Evolutionary conservation across 345 rosid genomes (phyloP), one percentile per base, ranked within the genome.

Genomic region (Salix exigua): DNA sequence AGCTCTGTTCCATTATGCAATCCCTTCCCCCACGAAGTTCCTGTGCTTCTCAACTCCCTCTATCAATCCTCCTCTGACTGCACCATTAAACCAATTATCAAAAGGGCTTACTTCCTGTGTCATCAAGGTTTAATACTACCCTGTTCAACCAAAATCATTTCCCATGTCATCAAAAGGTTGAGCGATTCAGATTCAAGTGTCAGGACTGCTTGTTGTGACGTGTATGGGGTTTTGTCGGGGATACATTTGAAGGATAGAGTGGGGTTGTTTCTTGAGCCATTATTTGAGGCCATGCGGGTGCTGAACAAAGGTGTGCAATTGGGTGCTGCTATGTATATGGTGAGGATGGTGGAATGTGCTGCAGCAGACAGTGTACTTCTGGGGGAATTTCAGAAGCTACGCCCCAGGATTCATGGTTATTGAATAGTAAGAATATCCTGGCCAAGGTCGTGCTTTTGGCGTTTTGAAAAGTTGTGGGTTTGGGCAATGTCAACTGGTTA

Each of bases 261-360:
- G 55, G 79, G 71, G 35, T 69, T 81, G 69, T 63, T 73, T 19
- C 50, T 40, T 38, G 26, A 63, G 74, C 72, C 73, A 26, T 68
- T 68, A 21, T 68, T 68, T 30, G 51, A 68, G 48, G 80, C 75
- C 33, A 68, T 63, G 77, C 35, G 12, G 8, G 66, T 44, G 69
- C 78, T 28, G 21, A 72, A 73, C 67, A 77, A 68, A 51, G 78
- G 4, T 14, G 78, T 81, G 50, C 80, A 70, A 69, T 61, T 74
- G 37, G 80, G 77, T 68, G 80, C 84, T 25, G 75, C 75, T 44
- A 63, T 73, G 75, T 77, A 70, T 61, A 33, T 72, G 77, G 73
- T 14, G 33, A 66, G 68, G 72, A 75, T 66, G 65, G 76, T 79
- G 26, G 71, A 75, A 30, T 35, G 67, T 65, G 71, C 75, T 19